Evolutionary conservation across 176 grass and related monocot species (phyloP).

Genomic region (sorghum (Sorghum bicolor)): DNA sequence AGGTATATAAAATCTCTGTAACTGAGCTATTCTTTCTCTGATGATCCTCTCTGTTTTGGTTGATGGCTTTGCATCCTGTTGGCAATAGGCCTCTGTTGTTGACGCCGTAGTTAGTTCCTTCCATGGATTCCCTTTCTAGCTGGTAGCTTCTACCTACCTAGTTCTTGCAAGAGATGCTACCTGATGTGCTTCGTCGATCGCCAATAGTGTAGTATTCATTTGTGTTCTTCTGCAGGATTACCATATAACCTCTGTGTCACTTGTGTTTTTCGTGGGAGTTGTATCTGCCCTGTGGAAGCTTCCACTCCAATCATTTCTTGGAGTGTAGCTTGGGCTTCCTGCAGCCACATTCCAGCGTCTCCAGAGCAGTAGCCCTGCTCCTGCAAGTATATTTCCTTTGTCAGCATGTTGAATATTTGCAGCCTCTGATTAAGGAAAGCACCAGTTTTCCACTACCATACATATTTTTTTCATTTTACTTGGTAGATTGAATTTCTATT

Average conservation of each 20-base stretch:
- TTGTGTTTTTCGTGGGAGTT: neutral
- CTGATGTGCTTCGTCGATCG: neutral
- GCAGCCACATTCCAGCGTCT: neutral
- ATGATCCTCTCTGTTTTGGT: neutral
- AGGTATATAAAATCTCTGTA: neutral
- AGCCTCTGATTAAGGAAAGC: neutral
- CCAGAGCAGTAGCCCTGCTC: neutral
- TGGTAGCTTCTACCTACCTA: neutral
- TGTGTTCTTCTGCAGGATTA: neutral
- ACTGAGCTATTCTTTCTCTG: neutral
- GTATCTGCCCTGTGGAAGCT: neutral
- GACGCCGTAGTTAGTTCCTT: neutral
- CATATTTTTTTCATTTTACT: neutral
- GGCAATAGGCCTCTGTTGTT: neutral
- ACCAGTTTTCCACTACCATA: neutral
- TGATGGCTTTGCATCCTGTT: neutral
- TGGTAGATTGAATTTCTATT: neutral
- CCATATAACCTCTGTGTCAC: neutral
- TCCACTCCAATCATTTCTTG: conserved; percentile 1
- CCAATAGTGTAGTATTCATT: neutral
- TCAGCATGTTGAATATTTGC: neutral
- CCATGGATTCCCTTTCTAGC: neutral
- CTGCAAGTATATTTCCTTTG: neutral
- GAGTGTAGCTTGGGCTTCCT: neutral
- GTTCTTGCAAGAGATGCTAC: neutral